Base-by-base conservation (phyloP, 1,139 yeast species). In the Insectozyma bohioensis region DNA sequence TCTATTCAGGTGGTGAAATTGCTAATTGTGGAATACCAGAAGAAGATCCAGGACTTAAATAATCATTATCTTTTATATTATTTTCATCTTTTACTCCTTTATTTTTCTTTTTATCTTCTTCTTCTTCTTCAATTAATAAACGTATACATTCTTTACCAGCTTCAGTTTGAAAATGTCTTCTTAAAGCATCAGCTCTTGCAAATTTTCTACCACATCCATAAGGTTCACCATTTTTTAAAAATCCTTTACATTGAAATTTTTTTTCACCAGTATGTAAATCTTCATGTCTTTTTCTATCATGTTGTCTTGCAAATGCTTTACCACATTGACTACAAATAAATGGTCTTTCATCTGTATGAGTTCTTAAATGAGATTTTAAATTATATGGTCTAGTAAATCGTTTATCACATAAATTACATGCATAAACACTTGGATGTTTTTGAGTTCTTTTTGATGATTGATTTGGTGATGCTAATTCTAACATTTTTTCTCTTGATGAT, bases 141-240 rank as follows among this genome's bases (percentile, higher is more conserved):
- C 79, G 60, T 11, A 92, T 83, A 67, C 98, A 92, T 42, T 73
- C 79, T 46, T 82, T 78, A 8, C 98, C 98, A 20, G 90, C 85
- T 50, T 88, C 97, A 0, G 97, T 88, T 51, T 90, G 84, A 61
- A 92, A 88, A 61, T 92, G 98, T 45, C 98, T 68, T 15, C 96
- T 80, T 35, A 92, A 61, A 0, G 97, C 98, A 64, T 92, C 98
- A 6, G 97, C 95, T 33, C 98, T 67, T 2, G 97, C 97, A 67
- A 92, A 92, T 49, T 82, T 77, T 48, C 92, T 78, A 2, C 94
- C 94, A 61, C 98, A 92, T 0, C 98, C 98, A 85, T 95, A 92
- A 4, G 65, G 60, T 5, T 67, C 55, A 2, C 84, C 86, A 52
- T 75, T 81, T 37, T 75, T 74, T 37, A 86, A 61, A 7, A 63